Evolutionary conservation across 2,329 filamentous ascomycete genomes (phyloP).

Genomic region (Clarireedia hainanense): DNA sequence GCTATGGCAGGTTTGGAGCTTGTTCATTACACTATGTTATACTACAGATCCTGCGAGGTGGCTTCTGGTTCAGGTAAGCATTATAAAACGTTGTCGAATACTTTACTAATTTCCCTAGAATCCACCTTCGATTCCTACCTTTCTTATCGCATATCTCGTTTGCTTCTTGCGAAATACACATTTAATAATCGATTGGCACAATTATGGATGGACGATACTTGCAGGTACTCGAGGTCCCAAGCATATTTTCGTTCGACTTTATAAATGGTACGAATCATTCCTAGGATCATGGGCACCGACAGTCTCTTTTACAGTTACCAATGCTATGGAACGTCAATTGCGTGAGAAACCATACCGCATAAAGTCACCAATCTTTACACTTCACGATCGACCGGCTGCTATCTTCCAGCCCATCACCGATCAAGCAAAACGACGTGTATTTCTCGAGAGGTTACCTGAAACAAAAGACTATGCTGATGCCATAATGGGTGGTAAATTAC

Average conservation of each 20-base stretch:
- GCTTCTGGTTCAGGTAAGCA: slow-evolving; percentile 56
- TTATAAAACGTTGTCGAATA: not conserved
- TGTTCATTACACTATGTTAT: slow-evolving; percentile 69
- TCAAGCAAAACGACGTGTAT: slow-evolving; percentile 40
- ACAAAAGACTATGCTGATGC: slow-evolving; percentile 51
- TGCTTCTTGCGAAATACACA: slow-evolving; percentile 71
- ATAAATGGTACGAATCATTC: slow-evolving; percentile 67
- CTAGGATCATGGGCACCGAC: slow-evolving; percentile 60
- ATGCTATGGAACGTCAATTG: slow-evolving; percentile 77
- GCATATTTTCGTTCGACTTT: slow-evolving; percentile 71
- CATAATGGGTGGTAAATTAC: slow-evolving; percentile 50
- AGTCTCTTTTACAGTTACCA: slow-evolving; percentile 79
- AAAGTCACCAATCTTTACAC: slow-evolving; percentile 54
- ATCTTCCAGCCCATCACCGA: slow-evolving; percentile 67
- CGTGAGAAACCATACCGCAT: slow-evolving; percentile 55
- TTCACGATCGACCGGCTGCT: slow-evolving; percentile 79
- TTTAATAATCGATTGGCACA: slow-evolving; percentile 95
- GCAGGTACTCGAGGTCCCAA: slow-evolving; percentile 46
- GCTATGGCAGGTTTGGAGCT: slow-evolving; percentile 66
- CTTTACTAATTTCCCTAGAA: slow-evolving; percentile 49
- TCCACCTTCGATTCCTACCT: slow-evolving; percentile 87
- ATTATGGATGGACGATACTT: slow-evolving; percentile 94
- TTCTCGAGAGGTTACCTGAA: slow-evolving; percentile 59
- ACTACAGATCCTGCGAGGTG: slow-evolving; percentile 65
- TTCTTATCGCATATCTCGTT: slow-evolving; percentile 65